phyloP scores from a whole-genome alignment of 257 asterid species.

The Cordia subcordata region DNA sequence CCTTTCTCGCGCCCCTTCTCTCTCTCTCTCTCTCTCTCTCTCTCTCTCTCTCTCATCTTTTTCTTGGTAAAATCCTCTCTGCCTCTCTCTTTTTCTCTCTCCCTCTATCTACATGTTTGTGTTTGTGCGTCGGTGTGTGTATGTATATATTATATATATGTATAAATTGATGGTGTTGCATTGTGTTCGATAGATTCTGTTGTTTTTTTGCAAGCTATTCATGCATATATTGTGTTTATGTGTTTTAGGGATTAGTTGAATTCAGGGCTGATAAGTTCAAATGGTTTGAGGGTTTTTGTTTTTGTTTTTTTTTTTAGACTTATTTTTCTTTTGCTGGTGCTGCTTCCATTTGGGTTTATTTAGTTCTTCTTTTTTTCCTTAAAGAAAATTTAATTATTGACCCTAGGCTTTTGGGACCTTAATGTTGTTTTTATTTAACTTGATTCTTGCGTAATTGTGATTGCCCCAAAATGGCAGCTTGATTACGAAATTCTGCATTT shows the following conservation, averaged over 20 bases:
- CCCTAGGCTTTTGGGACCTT: not conserved
- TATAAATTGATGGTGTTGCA: not conserved
- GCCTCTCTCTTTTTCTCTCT: not conserved
- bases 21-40: not conserved
- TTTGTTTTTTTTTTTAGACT: not conserved
- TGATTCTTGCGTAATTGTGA: no score
- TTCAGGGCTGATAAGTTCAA: not conserved
- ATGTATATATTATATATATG: no score
- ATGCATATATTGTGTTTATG: not conserved
- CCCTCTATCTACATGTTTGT: not conserved
- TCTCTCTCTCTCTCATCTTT: not conserved
- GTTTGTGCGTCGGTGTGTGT: not conserved
- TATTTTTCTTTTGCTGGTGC: not conserved
- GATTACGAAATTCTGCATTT: no score
- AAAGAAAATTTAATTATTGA: no score
- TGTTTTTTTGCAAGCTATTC: not conserved
- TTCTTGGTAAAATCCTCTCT: not conserved
- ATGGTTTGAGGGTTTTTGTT: not conserved
- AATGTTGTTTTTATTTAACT: no score
- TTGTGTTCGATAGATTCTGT: not conserved
- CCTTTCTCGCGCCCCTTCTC: slow-evolving; percentile 1
- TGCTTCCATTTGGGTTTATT: not conserved
- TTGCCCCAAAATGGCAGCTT: no score
- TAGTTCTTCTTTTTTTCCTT: no score
- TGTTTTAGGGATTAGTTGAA: not conserved